Base-by-base conservation (phyloP, 2,329 filamentous ascomycete genomes). In the Microsporum ferrugineum region DNA sequence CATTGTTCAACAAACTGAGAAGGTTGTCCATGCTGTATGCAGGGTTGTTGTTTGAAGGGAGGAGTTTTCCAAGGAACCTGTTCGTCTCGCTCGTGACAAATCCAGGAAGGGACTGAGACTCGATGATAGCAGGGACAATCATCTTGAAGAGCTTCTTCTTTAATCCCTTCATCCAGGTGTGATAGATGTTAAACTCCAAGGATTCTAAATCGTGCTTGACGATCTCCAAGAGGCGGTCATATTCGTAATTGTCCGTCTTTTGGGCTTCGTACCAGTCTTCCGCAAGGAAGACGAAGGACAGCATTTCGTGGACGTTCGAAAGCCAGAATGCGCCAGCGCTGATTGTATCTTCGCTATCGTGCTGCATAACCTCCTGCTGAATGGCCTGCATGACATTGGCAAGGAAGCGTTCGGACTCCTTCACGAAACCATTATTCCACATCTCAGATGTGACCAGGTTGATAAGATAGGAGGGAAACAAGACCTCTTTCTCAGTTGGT, bases 381-480 rank as follows among this genome's bases (percentile, higher is more conserved):
- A 99, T 97, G 5, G 91, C 96, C 77, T 97, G 94, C 94, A 99
- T 99, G 66, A 99, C 94, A 70, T 97, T 99, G 71, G 94, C 94
- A 65, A 99, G 82, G 83, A 99, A 99, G 60, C 92, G 88, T 77
- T 99, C 94, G 2, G 94, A 97, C 77, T 99, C 94, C 80, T 99
- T 99, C 69, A 99, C 94, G 72, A 96, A 99, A 55, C 94, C 94
- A 70, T 99, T 99, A 80, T 99, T 99, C 94, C 94, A 99, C 94
- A 99, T 99, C 79, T 99, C 94, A 14, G 91, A 97, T 10, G 94
- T 99, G 65, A 99, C 94, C 63, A 99, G 82, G 76, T 99, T 99
- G 80, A 99, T 99, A 68, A 99, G 86, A 75, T 97, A 99, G 7
- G 94, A 92, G 38, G 94, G 94, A 86, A 99, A 99, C 59, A 99